A percentile compares a stretch with the other conserved stretches of the same genome.
These are phyloP conservation scores for Ustilago curta DNA, from an alignment of 1,284 basidiomycete genomes.

Conservation along the genomic window DNA sequence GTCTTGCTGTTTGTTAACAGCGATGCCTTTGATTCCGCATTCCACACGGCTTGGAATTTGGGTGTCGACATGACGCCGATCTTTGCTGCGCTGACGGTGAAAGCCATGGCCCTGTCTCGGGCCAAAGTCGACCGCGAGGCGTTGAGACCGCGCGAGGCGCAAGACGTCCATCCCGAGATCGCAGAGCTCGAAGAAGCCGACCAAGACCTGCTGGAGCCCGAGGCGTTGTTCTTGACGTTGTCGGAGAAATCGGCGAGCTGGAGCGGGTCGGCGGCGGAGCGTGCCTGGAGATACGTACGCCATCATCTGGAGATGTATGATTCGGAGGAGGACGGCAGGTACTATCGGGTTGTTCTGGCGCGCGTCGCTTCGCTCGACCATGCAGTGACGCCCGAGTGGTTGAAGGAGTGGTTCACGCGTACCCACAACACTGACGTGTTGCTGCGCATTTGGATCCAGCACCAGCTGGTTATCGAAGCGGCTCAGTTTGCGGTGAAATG, in stretches of 20 bases:
- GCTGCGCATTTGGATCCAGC: constrained; percentile 40
- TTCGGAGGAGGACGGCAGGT: constrained; percentile 72
- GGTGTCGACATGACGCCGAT: constrained; percentile 87
- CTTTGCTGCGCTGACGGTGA: constrained; percentile 81
- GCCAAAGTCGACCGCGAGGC: constrained; percentile 34
- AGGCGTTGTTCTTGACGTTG: constrained; percentile 54
- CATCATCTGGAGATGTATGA: constrained; percentile 83
- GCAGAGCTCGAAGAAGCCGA: constrained; percentile 53
- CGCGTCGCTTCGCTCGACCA: constrained; percentile 25
- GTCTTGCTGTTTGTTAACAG: constrained; percentile 83
- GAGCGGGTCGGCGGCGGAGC: constrained; percentile 81
- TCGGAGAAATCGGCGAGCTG: constrained; percentile 74
- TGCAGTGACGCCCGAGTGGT: constrained; percentile 25
- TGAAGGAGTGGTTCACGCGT: constrained; percentile 38
- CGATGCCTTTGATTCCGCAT: constrained; percentile 83
- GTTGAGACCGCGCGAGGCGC: constrained; percentile 8
- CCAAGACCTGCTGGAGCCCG: constrained; percentile 52
- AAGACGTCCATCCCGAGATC: constrained; percentile 45
- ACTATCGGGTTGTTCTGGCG: constrained; percentile 75
- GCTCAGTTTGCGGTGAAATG: constrained; percentile 27
- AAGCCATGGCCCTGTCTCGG: constrained; percentile 75
- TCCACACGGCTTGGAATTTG: constrained; percentile 80
- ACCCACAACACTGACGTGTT: constrained; percentile 39
- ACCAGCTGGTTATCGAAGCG: constrained; percentile 38
- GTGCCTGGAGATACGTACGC: constrained; percentile 89